A percentile compares a stretch with the other conserved stretches of the same genome.
These are phyloP conservation scores for Nelumbo lutea DNA, from an alignment of 164 flowering plant genomes.

Conservation along the genomic window DNA sequence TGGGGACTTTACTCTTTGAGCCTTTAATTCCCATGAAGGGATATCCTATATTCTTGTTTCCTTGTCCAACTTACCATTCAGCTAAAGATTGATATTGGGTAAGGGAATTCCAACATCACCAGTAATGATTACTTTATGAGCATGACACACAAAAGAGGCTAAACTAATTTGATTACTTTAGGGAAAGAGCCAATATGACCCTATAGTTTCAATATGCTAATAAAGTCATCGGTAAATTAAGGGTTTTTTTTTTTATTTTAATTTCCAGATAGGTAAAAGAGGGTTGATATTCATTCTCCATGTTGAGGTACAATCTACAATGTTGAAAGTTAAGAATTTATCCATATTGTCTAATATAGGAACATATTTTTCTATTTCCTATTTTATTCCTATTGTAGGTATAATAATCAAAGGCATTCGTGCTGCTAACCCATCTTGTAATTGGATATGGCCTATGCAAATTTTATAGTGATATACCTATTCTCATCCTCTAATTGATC, in stretches of 20 bases:
- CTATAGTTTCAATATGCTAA: not conserved
- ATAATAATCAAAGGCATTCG: too few species aligned
- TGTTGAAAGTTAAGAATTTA: not conserved
- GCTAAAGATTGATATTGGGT: not conserved
- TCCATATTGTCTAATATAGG: not conserved
- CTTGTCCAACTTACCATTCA: not conserved
- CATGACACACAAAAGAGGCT: not conserved
- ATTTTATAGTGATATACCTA: not conserved
- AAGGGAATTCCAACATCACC: not conserved
- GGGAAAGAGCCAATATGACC: not conserved
- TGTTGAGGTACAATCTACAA: not conserved
- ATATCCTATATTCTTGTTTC: not conserved
- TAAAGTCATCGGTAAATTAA: not conserved
- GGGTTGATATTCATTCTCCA: not conserved
- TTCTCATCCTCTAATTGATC: not conserved
- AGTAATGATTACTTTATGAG: not conserved
- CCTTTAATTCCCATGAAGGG: not conserved
- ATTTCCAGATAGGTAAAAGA: not conserved
- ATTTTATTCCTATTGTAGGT: not conserved
- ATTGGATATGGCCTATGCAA: too few species aligned
- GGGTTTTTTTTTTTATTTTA: not conserved
- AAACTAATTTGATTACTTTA: not conserved
- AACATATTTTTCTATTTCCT: not conserved
- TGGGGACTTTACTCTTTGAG: not conserved
- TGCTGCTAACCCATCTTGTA: too few species aligned